These are phyloP conservation scores for Pisolithus microcarpus DNA, from an alignment of 768 basidiomycete species.

Conservation along the genomic window DNA sequence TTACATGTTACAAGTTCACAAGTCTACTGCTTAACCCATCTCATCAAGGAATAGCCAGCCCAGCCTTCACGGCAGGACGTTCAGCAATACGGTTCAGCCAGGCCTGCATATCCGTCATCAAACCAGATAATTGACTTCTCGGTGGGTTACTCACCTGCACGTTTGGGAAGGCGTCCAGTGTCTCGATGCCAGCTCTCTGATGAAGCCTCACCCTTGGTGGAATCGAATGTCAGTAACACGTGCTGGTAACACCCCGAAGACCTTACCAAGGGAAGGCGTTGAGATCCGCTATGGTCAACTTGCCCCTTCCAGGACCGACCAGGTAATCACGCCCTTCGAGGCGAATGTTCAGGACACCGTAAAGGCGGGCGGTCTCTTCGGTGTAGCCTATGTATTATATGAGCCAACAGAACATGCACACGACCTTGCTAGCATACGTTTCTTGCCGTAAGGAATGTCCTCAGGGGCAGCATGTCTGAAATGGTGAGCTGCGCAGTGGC, in stretches of 20 bases:
- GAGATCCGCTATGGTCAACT: conserved; percentile 64
- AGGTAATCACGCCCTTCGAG: conserved; percentile 72
- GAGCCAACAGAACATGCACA: background rate
- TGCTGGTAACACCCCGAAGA: background rate
- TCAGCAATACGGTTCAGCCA: conserved; percentile 24
- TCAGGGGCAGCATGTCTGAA: conserved; percentile 61
- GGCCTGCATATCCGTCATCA: conserved; percentile 10
- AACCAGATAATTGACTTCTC: background rate
- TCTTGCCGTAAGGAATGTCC: conserved; percentile 62
- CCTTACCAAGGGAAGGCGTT: conserved; percentile 59
- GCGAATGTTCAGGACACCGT: conserved; percentile 74
- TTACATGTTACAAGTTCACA: background rate
- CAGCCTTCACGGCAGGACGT: conserved; percentile 19
- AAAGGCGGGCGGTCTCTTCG: conserved; percentile 78
- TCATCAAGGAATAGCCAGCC: conserved; percentile 12
- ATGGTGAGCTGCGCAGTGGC: conserved; percentile 46
- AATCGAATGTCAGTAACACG: background rate
- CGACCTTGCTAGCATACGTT: conserved; percentile 33
- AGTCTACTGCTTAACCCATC: background rate
- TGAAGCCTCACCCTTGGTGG: conserved; percentile 48
- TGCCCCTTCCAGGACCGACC: conserved; percentile 65
- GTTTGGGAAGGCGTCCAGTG: conserved; percentile 56
- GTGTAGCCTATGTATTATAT: conserved; percentile 48
- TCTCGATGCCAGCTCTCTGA: conserved; percentile 42
- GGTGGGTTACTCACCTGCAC: conserved; percentile 38